Base-by-base conservation (phyloP, 202 grass and related monocot genomes). In the Schoenoplectus triqueter region DNA sequence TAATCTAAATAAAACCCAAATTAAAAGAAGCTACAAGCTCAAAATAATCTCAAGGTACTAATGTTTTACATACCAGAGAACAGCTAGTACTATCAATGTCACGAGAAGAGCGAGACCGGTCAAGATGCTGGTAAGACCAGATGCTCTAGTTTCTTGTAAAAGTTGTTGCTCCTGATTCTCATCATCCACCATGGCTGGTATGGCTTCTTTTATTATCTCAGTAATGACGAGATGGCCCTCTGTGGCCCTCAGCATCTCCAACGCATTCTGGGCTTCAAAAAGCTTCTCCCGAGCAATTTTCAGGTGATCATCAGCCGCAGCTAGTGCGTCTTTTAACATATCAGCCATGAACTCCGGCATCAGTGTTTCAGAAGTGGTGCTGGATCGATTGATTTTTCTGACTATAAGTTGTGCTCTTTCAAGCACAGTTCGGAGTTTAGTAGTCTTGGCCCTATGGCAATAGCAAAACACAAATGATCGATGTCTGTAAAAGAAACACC, bases 211-310 rank as follows among this genome's bases (percentile, higher is more conserved):
- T 13, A 40, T 69, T 4, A 44, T 69, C 39, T 42, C 5, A 45
- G 66, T 40, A 40, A 69, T 42, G 11, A 14, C 15, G n/a, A 54
- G 51, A 54, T 10, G 51, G 51, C 51, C 51, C 7, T 54, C 51
- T 1, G 51, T 10, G 1, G 51, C 63, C 63, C 20, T 65, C 63
- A 44, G 66, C 66, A 44, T 69, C 11, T 69, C 66, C 66, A 69
- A 44, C 11, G 3, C 5, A 2, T 45, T 69, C 39, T 69, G 66
- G 4, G 66, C 66, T 69, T 44, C 11, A 7, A 69, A 42, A 44
- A 69, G 66, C 66, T 15, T 69, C 39, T 44, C 66, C 10, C 44
- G 66, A 44, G 66, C 66, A n/a, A 44, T 69, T 69, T 69, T 69
- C 66, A 45, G 66, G 40, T 69, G 66, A 1, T 13, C 39, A 69